phyloP scores from a whole-genome alignment of 331 rosid species.

The Cucumis variabilis region DNA sequence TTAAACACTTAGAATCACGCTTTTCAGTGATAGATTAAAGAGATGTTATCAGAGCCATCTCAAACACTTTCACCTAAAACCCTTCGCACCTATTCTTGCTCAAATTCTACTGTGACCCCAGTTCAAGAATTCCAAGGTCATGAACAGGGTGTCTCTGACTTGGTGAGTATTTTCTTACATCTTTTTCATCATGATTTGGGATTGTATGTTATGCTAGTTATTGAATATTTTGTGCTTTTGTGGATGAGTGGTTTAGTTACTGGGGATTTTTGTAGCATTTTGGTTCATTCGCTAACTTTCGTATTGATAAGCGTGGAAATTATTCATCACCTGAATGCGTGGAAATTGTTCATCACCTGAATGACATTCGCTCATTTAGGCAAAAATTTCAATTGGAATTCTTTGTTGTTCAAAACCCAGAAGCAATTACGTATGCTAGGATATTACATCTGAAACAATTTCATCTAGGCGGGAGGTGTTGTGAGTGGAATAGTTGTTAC shows the following conservation, averaged over 20 bases:
- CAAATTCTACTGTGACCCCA: slow-evolving; percentile 56
- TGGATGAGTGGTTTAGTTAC: neutral
- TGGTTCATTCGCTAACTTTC: slow-evolving; percentile 20
- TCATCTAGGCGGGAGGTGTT: neutral
- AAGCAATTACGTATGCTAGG: neutral
- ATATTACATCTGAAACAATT: neutral
- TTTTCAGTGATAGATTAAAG: neutral
- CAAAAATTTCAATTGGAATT: neutral
- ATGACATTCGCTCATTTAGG: neutral
- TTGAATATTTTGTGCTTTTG: too few relatives aligned
- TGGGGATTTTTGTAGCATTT: neutral
- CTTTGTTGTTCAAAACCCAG: neutral
- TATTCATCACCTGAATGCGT: too few relatives aligned
- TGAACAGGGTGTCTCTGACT: slow-evolving; percentile 83
- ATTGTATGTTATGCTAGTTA: neutral
- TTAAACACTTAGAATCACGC: neutral
- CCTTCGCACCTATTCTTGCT: slow-evolving; percentile 63
- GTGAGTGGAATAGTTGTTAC: too few relatives aligned
- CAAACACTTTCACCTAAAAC: slow-evolving; percentile 82
- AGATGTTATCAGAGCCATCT: slow-evolving; percentile 50
- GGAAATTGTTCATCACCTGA: too few relatives aligned
- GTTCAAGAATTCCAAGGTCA: slow-evolving; percentile 84
- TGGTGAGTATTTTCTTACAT: slow-evolving; percentile 50
- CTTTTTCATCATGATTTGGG: too few relatives aligned
- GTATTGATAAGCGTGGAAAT: neutral